Evolutionary conservation across 495 filamentous ascomycete species (phyloP).

Genomic region (Penicillium tannophilum): DNA sequence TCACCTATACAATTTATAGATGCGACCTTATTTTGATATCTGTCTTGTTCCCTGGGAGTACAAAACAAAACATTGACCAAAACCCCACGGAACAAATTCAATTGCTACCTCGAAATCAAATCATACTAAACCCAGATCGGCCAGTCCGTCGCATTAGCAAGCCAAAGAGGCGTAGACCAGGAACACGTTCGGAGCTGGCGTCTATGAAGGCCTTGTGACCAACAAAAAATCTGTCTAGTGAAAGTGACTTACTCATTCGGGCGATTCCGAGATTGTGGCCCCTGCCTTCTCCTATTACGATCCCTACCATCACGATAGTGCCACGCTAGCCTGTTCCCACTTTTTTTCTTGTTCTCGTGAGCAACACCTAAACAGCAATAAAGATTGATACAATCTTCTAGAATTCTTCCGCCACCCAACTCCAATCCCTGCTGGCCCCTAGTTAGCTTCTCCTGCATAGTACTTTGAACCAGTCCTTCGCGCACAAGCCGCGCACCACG

Average conservation of each 20-base stretch:
- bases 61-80: neutral
- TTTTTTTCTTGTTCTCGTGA: slow-evolving; percentile 20
- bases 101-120: neutral
- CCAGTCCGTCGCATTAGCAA: neutral
- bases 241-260: slow-evolving; percentile 21
- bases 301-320: slow-evolving; percentile 2
- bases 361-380: slow-evolving; percentile 17
- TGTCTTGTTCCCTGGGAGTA: neutral
- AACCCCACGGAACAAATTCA: neutral
- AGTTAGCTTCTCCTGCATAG: slow-evolving; percentile 4
- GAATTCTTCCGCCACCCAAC: slow-evolving; percentile 10
- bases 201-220: slow-evolving; percentile 17
- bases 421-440: neutral
- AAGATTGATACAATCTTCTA: slow-evolving; percentile 20
- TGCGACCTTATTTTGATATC: too few species aligned
- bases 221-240: slow-evolving; percentile 5
- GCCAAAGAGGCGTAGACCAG: neutral
- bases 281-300: neutral
- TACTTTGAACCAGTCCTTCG: neutral
- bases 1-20: neutral
- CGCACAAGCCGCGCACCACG: slow-evolving; percentile 6
- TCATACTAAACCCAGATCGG: neutral
- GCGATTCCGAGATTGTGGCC: slow-evolving; percentile 21
- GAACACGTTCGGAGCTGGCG: neutral
- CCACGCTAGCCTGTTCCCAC: slow-evolving; percentile 2